These are phyloP conservation scores for Trametes hirsuta DNA, from an alignment of 1,284 basidiomycete genomes.

Conservation along the genomic window DNA sequence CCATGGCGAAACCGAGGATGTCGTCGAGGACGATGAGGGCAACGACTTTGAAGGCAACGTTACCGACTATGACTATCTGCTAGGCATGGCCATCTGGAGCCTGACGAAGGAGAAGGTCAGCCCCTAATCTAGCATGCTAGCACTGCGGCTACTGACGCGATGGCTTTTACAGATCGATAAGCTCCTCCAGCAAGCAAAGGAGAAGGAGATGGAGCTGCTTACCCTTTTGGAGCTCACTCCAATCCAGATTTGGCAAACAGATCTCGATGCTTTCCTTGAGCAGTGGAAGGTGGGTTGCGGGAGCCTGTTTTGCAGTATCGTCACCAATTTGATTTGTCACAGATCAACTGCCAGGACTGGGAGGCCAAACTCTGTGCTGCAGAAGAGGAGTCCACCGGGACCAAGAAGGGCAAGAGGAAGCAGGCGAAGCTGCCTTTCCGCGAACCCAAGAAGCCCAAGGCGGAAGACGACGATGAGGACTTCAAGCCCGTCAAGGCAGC, in stretches of 20 bases:
- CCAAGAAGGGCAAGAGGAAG: conserved; percentile 73
- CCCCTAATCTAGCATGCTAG: conserved; percentile 18
- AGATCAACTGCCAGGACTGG: conserved; percentile 69
- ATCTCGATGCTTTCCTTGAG: conserved; percentile 83
- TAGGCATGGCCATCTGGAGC: conserved; percentile 95
- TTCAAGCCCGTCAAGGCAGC: conserved; percentile 74
- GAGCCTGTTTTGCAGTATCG: background rate
- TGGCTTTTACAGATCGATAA: conserved; percentile 71
- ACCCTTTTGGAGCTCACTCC: conserved; percentile 80
- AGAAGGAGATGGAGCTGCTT: conserved; percentile 86
- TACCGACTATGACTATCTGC: conserved; percentile 91
- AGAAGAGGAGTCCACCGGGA: conserved; percentile 48
- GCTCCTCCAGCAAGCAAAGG: conserved; percentile 78
- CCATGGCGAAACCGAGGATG: conserved; percentile 72
- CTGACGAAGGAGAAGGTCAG: conserved; percentile 91
- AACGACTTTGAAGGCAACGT: conserved; percentile 39
- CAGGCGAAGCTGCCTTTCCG: conserved; percentile 69
- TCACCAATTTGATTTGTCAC: background rate
- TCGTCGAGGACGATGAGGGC: conserved; percentile 61
- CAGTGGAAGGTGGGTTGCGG: conserved; percentile 80
- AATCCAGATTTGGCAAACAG: conserved; percentile 88
- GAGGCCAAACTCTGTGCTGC: conserved; percentile 52
- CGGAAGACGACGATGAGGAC: conserved; percentile 63
- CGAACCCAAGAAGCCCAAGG: conserved; percentile 39
- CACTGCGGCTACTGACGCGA: background rate